Evolutionary conservation across 352 stramenopile genomes (phyloP), one percentile per base, ranked within the genome.

Genomic region (Globisporangium nunn): DNA sequence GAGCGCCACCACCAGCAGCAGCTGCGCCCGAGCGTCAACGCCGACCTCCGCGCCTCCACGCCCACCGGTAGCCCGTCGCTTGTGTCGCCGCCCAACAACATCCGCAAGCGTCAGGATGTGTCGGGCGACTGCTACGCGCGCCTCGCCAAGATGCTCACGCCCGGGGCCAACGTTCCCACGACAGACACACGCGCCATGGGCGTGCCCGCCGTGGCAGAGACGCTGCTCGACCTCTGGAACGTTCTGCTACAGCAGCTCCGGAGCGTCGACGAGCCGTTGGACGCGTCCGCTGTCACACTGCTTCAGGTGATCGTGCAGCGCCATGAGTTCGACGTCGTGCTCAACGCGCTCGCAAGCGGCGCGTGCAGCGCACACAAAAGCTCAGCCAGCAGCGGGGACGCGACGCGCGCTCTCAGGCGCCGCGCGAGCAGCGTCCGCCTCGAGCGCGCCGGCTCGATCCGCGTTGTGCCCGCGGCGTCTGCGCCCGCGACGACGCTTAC

Each of bases 141-240:
- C 14, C 52, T 84, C 12, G 23, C 55, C 12, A 46, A 46, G 44
- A 61, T 84, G 53, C 62, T 84, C n/a, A 43, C 23, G 31, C 64
- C 44, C 6, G 63, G 15, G 33, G 56, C 31, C 31, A 50, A 30
- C 4, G 35, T 30, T 28, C 18, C 18, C 8, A 40, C 12, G 12
- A 35, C 35, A 23, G 40, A 50, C 18, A 58, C 61, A 61, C 67
- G 72, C 12, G 65, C 67, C 12, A 64, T 66, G 28, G 68, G 70
- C 30, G 40, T 54, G 23, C 7, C 35, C 1, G 33, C 47, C 8
- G 45, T 35, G 6, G 50, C 54, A 18, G 52, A 64, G 35, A 59
- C 63, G 60, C 67, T 87, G 55, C 61, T 88, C 6, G 64, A 74
- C 62, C 64, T 87, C n/a, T 90, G 80, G 80, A 63, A 76, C 4